phyloP scores from a whole-genome alignment of 106 monocot genomes.

The Allium fistulosum region DNA sequence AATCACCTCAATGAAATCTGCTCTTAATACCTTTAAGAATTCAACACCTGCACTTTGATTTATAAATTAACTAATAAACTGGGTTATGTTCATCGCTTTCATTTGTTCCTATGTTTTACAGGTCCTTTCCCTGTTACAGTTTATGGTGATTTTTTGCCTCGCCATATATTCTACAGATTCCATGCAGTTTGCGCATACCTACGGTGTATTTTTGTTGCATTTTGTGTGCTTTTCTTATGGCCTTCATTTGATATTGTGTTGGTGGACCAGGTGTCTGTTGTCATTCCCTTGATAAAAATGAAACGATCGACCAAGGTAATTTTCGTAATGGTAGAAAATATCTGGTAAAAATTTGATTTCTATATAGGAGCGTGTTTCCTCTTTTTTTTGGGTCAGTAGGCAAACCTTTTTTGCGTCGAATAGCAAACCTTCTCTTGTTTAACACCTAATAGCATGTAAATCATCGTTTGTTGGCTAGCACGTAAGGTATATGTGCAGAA shows the following conservation, averaged over 20 bases:
- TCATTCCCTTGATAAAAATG: constrained; percentile 71
- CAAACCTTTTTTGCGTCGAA: too few relatives aligned
- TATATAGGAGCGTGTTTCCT: too few relatives aligned
- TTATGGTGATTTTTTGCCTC: constrained; percentile 89
- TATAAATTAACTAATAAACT: too few relatives aligned
- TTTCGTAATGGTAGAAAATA: background rate
- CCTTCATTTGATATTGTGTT: constrained; percentile 70
- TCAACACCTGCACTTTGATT: too few relatives aligned
- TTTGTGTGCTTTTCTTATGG: constrained; percentile 79
- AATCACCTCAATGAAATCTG: too few relatives aligned
- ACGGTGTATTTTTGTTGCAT: constrained; percentile 82
- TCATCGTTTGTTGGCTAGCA: too few relatives aligned
- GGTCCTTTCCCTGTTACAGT: constrained; percentile 77
- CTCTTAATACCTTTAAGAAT: too few relatives aligned
- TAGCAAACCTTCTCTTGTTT: too few relatives aligned
- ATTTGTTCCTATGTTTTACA: constrained; percentile 21
- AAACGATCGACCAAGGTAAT: constrained; percentile 58
- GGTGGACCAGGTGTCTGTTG: constrained; percentile 85
- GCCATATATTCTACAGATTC: constrained; percentile 78
- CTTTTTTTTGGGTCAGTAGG: too few relatives aligned
- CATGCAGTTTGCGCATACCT: constrained; percentile 90
- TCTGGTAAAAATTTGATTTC: too few relatives aligned
- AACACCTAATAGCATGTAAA: too few relatives aligned
- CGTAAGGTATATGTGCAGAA: too few relatives aligned
- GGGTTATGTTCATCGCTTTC: background rate